These are phyloP conservation scores for Iberis amara DNA, from an alignment of 441 rosid species.

Conservation along the genomic window DNA sequence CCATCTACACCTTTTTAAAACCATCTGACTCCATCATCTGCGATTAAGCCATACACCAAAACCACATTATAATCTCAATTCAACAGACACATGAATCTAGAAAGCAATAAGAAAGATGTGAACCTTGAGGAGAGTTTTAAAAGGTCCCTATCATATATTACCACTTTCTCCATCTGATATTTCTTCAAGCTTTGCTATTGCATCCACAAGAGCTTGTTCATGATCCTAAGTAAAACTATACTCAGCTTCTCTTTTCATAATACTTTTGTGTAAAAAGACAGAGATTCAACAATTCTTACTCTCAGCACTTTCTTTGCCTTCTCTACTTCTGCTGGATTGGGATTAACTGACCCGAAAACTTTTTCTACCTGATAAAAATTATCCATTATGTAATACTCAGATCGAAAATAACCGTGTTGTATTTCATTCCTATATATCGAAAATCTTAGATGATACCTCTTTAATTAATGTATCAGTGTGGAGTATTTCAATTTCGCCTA, in stretches of 20 bases:
- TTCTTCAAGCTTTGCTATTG: slow-evolving; percentile 90
- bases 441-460: slow-evolving; percentile 51
- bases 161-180: slow-evolving; percentile 98
- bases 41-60: neutral
- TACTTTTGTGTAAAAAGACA: neutral
- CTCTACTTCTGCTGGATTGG: slow-evolving; percentile 75
- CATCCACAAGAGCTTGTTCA: slow-evolving; percentile 81
- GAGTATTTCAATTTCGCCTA: slow-evolving; percentile 82
- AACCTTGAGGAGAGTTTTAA: slow-evolving; percentile 24
- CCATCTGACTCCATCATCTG: slow-evolving; percentile 27
- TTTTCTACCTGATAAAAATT: slow-evolving; percentile 69
- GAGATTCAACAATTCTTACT: slow-evolving; percentile 36
- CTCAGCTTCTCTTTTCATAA: slow-evolving; percentile 15
- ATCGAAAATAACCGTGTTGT: slow-evolving; percentile 5
- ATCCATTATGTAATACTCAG: slow-evolving; percentile 7
- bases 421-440: neutral
- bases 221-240: slow-evolving; percentile 55
- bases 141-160: slow-evolving; percentile 48
- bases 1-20: slow-evolving; percentile 24
- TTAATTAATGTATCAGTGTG: slow-evolving; percentile 81
- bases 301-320: slow-evolving; percentile 83
- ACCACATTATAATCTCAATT: slow-evolving; percentile 15
- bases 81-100: slow-evolving; percentile 10
- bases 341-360: slow-evolving; percentile 64
- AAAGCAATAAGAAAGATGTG: slow-evolving; percentile 13